Evolutionary conservation across 176 grass and related monocot genomes (phyloP).

Genomic region (Leersia perrieri): DNA sequence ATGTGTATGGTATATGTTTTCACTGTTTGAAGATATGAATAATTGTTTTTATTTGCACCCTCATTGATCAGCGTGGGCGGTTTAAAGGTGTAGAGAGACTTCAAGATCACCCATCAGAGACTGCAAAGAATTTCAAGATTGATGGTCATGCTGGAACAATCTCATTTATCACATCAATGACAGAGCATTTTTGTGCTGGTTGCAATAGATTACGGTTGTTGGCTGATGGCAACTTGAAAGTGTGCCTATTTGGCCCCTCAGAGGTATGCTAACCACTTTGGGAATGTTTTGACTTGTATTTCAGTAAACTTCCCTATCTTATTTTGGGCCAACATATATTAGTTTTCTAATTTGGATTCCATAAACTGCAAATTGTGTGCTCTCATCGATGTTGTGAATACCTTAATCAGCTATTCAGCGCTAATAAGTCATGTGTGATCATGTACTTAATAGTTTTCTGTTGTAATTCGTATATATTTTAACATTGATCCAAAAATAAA

Average conservation of each 20-base stretch:
- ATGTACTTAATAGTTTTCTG: background rate
- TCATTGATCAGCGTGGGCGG: conserved; percentile 47
- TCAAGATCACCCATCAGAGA: conserved; percentile 83
- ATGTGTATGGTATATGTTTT: background rate
- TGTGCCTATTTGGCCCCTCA: conserved; percentile 92
- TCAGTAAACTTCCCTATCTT: background rate
- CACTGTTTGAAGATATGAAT: conserved; percentile 13
- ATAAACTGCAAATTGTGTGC: background rate
- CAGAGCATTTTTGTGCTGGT: conserved; percentile 91
- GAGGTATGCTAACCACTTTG: conserved; percentile 59
- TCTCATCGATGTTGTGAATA: background rate
- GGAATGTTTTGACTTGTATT: background rate
- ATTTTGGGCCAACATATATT: background rate
- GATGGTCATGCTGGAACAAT: conserved; percentile 78
- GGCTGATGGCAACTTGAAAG: conserved; percentile 98
- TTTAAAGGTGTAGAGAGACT: conserved; percentile 81
- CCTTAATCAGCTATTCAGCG: background rate
- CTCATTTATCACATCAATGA: conserved; percentile 99
- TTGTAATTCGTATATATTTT: background rate
- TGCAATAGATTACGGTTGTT: conserved; percentile 89
- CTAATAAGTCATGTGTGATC: background rate
- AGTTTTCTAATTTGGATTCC: background rate
- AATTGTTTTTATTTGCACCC: conserved; percentile 11
- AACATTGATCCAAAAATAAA: background rate
- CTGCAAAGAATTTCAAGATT: conserved; percentile 93